Conservation (phyloP, 1,284 basidiomycete genomes). For the Ceratobasidium sp. region DNA sequence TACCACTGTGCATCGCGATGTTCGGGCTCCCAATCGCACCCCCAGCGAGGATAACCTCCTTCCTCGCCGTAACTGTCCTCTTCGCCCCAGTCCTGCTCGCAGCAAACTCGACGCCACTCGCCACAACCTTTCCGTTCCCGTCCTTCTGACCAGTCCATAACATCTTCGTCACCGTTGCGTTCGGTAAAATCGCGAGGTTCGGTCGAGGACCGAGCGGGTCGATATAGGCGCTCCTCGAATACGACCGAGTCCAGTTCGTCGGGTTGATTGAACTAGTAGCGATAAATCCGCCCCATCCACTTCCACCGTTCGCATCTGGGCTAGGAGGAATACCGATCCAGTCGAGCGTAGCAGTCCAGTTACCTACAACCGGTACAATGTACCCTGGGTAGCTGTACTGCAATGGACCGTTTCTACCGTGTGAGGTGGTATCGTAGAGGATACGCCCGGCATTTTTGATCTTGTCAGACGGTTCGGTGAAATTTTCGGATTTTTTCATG, state of each 20-base stretch:
- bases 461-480: conserved; percentile 57
- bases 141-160: conserved; percentile 60
- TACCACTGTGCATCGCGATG: conserved; percentile 77
- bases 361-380: conserved; percentile 64
- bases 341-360: conserved; percentile 67
- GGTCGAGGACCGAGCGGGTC: conserved; percentile 69
- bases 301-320: conserved; percentile 65
- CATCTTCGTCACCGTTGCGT: conserved; percentile 71
- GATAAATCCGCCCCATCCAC: conserved; percentile 67
- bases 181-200: conserved; percentile 74
- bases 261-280: conserved; percentile 75
- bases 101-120: conserved; percentile 71
- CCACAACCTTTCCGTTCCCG: conserved; percentile 54
- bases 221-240: conserved; percentile 77
- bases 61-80: conserved; percentile 63
- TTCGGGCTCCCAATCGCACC: conserved; percentile 76
- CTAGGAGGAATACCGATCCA: conserved; percentile 62
- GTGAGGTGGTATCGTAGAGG: conserved; percentile 58
- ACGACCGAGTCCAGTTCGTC: conserved; percentile 74
- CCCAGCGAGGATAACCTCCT: conserved; percentile 72
- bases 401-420: conserved; percentile 64
- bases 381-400: conserved; percentile 56
- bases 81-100: conserved; percentile 54
- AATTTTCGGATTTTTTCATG: conserved; percentile 70
- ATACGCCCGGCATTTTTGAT: conserved; percentile 56